Conservation (phyloP, 768 basidiomycete species). For the Mycena vulgaris region DNA sequence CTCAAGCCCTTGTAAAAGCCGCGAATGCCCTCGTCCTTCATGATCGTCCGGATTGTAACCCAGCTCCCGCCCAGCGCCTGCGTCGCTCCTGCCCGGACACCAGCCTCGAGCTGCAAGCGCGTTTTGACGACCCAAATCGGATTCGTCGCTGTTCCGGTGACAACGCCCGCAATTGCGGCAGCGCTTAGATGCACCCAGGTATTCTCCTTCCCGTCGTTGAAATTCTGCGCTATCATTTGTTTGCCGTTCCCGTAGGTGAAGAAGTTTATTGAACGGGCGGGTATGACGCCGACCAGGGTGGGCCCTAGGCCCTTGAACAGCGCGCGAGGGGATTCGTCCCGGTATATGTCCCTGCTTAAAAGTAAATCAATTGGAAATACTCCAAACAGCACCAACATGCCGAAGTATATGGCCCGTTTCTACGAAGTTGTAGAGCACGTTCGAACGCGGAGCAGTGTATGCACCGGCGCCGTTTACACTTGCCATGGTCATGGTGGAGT, state of each 20-base stretch:
- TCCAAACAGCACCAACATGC: constrained; percentile 57
- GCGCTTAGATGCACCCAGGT: constrained; percentile 88
- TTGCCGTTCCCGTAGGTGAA: constrained; percentile 99
- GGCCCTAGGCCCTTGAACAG: constrained; percentile 96
- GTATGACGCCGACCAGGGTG: constrained; percentile 94
- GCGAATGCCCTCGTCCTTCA: constrained; percentile 83
- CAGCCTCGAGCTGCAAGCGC: constrained; percentile 79
- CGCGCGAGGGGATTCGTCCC: constrained; percentile 88
- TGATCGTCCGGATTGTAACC: constrained; percentile 78
- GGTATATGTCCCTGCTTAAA: constrained; percentile 83
- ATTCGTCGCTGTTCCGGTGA: constrained; percentile 93
- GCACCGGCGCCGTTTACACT: constrained; percentile 54
- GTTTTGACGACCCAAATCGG: constrained; percentile 99
- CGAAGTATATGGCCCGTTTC: constrained; percentile 93
- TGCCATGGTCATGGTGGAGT: constrained; percentile 56
- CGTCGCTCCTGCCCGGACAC: constrained; percentile 34
- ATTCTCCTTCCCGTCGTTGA: constrained; percentile 88
- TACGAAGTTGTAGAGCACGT: constrained; percentile 92
- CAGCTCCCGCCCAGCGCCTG: constrained; percentile 68
- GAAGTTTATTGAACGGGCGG: constrained; percentile 97
- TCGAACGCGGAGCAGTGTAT: constrained; percentile 56
- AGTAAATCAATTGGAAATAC: background rate
- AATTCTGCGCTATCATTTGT: constrained; percentile 85
- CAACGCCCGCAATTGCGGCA: constrained; percentile 89
- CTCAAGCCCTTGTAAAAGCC: constrained; percentile 97